These are phyloP conservation scores for Fusarium circinatum DNA, from an alignment of 2,329 filamentous ascomycete genomes.

Conservation along the genomic window DNA sequence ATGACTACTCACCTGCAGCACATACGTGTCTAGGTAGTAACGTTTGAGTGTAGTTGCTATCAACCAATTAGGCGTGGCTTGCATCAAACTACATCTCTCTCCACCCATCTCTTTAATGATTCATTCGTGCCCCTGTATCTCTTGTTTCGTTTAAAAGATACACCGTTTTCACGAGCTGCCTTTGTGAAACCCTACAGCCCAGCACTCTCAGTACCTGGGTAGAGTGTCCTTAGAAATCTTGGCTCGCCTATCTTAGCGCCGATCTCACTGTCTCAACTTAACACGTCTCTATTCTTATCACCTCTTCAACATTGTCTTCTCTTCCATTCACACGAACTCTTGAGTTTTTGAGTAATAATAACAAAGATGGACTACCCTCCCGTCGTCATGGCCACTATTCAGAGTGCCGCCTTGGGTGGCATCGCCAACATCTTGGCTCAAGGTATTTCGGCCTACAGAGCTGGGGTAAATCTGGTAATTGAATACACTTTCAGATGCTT, in stretches of 20 bases:
- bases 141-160: neutral
- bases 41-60: neutral
- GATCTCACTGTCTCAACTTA: constrained; percentile 17
- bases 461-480: constrained; percentile 58
- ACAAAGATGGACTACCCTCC: constrained; percentile 54
- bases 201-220: neutral
- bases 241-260: constrained; percentile 29
- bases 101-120: neutral
- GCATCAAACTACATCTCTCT: neutral
- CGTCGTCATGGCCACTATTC: constrained; percentile 69
- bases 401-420: constrained; percentile 72
- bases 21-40: neutral
- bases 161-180: neutral
- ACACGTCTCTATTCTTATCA: constrained; percentile 12
- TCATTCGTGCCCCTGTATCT: neutral
- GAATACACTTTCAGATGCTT: neutral
- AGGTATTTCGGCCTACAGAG: constrained; percentile 70
- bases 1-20: neutral
- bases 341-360: neutral
- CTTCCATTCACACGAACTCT: neutral
- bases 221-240: constrained; percentile 3
- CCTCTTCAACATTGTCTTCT: neutral
- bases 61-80: constrained; percentile 8
- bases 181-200: neutral
- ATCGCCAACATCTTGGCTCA: constrained; percentile 81